These are phyloP conservation scores for Mycena vitilis DNA, from an alignment of 768 basidiomycete species.

Conservation along the genomic window DNA sequence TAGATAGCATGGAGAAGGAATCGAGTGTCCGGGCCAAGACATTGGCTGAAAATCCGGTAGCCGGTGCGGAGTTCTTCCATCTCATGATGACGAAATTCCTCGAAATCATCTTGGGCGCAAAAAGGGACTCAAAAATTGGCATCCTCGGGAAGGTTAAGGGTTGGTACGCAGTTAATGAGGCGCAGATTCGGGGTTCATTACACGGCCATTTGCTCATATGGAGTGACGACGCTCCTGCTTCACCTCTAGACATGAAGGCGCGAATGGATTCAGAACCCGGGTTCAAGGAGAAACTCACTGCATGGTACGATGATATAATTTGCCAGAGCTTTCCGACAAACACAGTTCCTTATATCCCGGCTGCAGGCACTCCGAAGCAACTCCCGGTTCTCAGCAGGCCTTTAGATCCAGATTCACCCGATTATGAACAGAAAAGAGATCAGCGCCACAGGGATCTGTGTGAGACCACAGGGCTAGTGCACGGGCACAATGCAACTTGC, in stretches of 20 bases:
- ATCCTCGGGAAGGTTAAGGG: slow-evolving; percentile 36
- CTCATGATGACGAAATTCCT: slow-evolving; percentile 40
- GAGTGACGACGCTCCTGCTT: slow-evolving; percentile 9
- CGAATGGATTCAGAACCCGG: slow-evolving; percentile 7
- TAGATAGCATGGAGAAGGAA: background rate
- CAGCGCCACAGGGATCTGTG: slow-evolving; percentile 1
- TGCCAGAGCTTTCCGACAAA: background rate
- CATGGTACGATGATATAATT: slow-evolving; percentile 26
- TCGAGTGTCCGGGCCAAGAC: background rate
- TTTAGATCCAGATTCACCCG: too few species aligned
- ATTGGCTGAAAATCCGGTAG: background rate
- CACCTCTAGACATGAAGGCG: slow-evolving; percentile 17
- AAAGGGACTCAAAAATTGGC: slow-evolving; percentile 30
- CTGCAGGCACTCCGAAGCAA: background rate
- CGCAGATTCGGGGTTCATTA: slow-evolving; percentile 38
- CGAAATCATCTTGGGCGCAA: slow-evolving; percentile 37
- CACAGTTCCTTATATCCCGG: background rate
- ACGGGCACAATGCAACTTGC: slow-evolving; percentile 28
- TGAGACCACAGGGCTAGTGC: slow-evolving; percentile 15
- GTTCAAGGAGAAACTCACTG: background rate
- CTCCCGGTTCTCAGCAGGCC: slow-evolving; percentile 18
- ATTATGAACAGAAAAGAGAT: background rate
- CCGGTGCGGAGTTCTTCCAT: slow-evolving; percentile 45
- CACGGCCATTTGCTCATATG: slow-evolving; percentile 44
- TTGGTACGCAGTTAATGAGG: slow-evolving; percentile 44